phyloP scores from a whole-genome alignment of 1,139 yeast genomes.

The Debaryomyces subglobosus region DNA sequence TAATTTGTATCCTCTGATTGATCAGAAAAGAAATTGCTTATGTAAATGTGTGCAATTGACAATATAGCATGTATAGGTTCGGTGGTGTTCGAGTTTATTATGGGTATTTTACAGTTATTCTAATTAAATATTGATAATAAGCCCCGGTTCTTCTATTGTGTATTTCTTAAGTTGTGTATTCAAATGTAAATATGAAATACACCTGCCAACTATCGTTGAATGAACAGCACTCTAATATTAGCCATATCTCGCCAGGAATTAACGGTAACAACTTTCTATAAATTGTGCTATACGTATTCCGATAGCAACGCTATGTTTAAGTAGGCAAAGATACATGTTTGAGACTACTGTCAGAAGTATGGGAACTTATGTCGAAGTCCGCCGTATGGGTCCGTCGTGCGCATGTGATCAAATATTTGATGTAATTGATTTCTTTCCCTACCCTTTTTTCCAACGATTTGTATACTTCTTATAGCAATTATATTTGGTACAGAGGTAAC shows the following conservation, averaged over 20 bases:
- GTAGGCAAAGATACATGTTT: background rate
- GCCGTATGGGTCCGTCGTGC: background rate
- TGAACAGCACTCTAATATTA: too few relatives aligned
- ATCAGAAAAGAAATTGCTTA: too few relatives aligned
- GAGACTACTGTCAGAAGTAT: background rate
- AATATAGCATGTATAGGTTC: too few relatives aligned
- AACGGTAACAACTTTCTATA: background rate
- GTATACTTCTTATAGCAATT: background rate
- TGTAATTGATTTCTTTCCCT: conserved; percentile 1
- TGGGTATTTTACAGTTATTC: too few relatives aligned
- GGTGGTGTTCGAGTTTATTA: too few relatives aligned
- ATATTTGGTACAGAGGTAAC: background rate
- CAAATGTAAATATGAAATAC: too few relatives aligned
- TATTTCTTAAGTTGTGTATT: too few relatives aligned
- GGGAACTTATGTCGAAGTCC: background rate
- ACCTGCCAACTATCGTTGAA: too few relatives aligned
- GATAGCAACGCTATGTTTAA: background rate
- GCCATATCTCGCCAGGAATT: background rate
- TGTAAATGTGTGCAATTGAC: too few relatives aligned
- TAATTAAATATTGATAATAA: too few relatives aligned
- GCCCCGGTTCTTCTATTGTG: too few relatives aligned
- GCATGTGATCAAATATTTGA: conserved; percentile 3
- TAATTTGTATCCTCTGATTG: too few relatives aligned
- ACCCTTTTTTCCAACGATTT: background rate
- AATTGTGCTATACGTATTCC: background rate